A percentile compares a stretch with the other conserved stretches of the same genome.
Conservation (phyloP, 441 rosid genomes). For the Mallotus repandus region DNA sequence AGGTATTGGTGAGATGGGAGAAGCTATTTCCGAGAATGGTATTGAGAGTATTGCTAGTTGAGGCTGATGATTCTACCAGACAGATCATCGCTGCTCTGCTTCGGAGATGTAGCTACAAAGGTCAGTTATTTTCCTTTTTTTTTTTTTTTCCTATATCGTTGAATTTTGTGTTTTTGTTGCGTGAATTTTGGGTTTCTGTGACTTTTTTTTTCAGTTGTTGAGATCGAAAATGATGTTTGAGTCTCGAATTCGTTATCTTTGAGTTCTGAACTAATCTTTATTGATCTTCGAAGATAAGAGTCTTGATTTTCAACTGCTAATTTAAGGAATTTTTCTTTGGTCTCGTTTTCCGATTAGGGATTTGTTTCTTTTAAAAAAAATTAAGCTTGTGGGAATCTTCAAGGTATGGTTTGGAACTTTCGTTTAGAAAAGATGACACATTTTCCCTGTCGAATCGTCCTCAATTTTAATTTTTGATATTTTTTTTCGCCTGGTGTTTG, state of each 20-base stretch:
- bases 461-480: too few relatives aligned
- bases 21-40: slow-evolving; percentile 62
- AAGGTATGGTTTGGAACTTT: too few relatives aligned
- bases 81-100: slow-evolving; percentile 83
- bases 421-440: too few relatives aligned
- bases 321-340: neutral
- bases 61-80: slow-evolving; percentile 93
- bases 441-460: too few relatives aligned
- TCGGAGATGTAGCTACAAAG: slow-evolving; percentile 81
- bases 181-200: neutral
- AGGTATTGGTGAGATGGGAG: slow-evolving; percentile 17
- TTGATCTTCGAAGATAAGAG: neutral
- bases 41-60: slow-evolving; percentile 75
- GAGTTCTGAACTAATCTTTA: neutral
- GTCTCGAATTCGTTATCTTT: neutral
- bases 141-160: neutral
- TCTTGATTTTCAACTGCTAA: neutral
- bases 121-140: slow-evolving; percentile 33
- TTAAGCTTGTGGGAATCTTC: neutral
- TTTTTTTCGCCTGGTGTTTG: too few relatives aligned
- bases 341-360: neutral
- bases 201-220: neutral
- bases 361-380: neutral
- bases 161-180: too few relatives aligned
- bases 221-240: too few relatives aligned